Evolutionary conservation across 2,329 filamentous ascomycete species (phyloP).

Genomic region (Ophiostoma pallidulum): DNA sequence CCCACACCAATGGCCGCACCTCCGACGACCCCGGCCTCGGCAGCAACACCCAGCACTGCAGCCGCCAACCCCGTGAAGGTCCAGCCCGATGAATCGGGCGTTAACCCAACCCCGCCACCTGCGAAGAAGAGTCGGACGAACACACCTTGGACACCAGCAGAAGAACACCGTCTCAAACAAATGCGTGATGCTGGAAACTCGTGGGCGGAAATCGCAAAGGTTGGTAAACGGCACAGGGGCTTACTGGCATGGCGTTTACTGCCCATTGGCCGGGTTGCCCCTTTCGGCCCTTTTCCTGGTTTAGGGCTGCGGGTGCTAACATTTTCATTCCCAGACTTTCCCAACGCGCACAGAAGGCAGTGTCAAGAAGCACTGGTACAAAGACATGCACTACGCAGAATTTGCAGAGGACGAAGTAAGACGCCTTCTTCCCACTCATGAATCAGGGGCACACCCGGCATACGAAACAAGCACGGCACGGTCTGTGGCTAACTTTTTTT

Average conservation of each 20-base stretch:
- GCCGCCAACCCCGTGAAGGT: conserved; percentile 13
- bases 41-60: conserved; percentile 15
- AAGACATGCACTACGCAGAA: conserved; percentile 99
- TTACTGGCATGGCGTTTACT: too few relatives aligned
- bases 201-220: conserved; percentile 98
- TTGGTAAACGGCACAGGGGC: too few relatives aligned
- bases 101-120: conserved; percentile 39
- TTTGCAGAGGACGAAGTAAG: conserved; percentile 93
- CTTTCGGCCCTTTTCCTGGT: background rate
- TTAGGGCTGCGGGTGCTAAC: background rate
- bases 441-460: too few relatives aligned
- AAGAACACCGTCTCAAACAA: conserved; percentile 83
- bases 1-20: conserved; percentile 24
- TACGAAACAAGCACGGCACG: background rate
- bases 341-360: conserved; percentile 89
- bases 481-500: background rate
- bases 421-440: background rate
- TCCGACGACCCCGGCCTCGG: conserved; percentile 4
- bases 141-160: conserved; percentile 92
- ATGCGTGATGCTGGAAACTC: conserved; percentile 90
- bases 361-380: conserved; percentile 99
- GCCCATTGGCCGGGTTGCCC: too few relatives aligned
- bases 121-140: conserved; percentile 96
- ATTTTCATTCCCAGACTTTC: conserved; percentile 56
- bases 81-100: conserved; percentile 24